These are phyloP conservation scores for Parathielavia appendiculata DNA, from an alignment of 495 filamentous ascomycete species.

Conservation along the genomic window DNA sequence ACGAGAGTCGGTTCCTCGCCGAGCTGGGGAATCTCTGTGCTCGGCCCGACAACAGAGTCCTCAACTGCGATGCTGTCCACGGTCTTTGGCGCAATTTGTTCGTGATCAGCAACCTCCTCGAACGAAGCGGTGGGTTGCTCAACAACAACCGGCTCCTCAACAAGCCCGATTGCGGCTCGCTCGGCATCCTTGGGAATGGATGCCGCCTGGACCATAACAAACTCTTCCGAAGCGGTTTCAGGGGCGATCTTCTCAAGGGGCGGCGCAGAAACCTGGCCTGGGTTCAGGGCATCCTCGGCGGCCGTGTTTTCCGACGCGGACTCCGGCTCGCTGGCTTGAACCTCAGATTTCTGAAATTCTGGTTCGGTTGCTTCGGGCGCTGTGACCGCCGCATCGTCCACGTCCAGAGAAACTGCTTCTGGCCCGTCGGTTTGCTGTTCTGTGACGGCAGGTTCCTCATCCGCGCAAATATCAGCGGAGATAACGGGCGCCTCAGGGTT, in stretches of 20 bases:
- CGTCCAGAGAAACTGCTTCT: not conserved
- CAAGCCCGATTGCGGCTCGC: slow-evolving; percentile 3
- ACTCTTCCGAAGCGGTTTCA: slow-evolving; percentile 22
- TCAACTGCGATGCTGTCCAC: not conserved
- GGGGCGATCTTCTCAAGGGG: not conserved
- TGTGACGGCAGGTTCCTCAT: slow-evolving; percentile 6
- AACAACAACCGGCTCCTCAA: slow-evolving; percentile 12
- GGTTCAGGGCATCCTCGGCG: not conserved
- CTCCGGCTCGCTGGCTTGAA: not conserved
- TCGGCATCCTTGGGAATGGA: slow-evolving; percentile 12
- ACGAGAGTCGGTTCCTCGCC: slow-evolving; percentile 19
- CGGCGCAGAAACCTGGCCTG: not conserved
- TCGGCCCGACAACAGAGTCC: not conserved
- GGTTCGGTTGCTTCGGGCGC: slow-evolving; percentile 3
- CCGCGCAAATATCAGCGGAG: not conserved
- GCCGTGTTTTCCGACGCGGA: not conserved
- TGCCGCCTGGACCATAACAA: slow-evolving; percentile 22
- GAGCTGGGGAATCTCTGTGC: not conserved
- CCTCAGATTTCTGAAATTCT: not conserved
- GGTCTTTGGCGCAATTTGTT: not conserved
- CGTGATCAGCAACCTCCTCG: slow-evolving; percentile 9
- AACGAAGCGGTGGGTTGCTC: not conserved
- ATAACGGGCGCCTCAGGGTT: slow-evolving; percentile 12
- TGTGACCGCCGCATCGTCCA: not conserved
- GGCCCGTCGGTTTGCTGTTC: not conserved